Evolutionary conservation across 2,329 filamentous ascomycete species (phyloP).

Genomic region (Xylaria sp.): DNA sequence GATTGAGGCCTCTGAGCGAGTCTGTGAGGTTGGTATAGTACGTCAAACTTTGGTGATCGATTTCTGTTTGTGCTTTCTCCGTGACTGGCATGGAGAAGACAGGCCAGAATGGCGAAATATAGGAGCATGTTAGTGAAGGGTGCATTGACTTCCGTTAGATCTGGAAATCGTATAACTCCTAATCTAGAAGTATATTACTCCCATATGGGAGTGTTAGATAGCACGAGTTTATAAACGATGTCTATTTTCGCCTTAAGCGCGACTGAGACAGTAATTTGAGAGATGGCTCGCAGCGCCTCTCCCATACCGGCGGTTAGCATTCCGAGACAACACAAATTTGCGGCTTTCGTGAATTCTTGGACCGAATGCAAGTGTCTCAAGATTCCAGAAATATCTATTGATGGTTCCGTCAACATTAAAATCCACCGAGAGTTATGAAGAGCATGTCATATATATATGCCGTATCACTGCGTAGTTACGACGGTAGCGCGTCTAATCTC

Average conservation of each 20-base stretch:
- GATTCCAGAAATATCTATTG: not conserved
- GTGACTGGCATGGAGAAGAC: conserved; percentile 18
- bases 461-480: not conserved
- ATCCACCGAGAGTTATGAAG: not conserved
- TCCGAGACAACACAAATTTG: conserved; percentile 22
- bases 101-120: conserved; percentile 25
- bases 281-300: conserved; percentile 1
- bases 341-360: conserved; percentile 4
- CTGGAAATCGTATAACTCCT: not conserved
- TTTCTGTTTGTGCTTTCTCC: conserved; percentile 1
- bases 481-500: not conserved
- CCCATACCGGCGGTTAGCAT: not conserved
- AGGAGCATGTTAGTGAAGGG: conserved; percentile 20
- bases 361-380: conserved; percentile 14
- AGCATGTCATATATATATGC: conserved; percentile 19
- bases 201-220: not conserved
- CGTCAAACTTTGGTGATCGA: conserved; percentile 8
- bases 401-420: conserved; percentile 7
- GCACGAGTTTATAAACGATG: conserved; percentile 3
- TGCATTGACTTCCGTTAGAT: not conserved
- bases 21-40: conserved; percentile 3
- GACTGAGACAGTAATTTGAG: conserved; percentile 14
- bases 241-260: not conserved
- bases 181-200: not conserved
- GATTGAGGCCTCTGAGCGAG: conserved; percentile 17